A percentile compares a stretch with the other conserved stretches of the same genome.
These are phyloP conservation scores for Penicillium parvum DNA, from an alignment of 495 filamentous ascomycete genomes.

Conservation along the genomic window DNA sequence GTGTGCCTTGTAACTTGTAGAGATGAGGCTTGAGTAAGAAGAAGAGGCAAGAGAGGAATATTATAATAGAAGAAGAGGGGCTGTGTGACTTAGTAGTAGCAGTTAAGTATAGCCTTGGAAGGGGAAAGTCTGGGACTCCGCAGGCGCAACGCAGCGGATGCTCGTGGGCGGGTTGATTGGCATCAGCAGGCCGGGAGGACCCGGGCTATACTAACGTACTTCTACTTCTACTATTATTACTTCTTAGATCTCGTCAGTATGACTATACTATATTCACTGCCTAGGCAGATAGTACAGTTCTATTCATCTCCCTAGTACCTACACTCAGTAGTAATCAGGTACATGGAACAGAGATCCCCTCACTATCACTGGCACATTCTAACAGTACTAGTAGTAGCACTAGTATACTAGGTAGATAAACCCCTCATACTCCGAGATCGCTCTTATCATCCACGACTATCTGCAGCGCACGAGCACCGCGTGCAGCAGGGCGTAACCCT, in stretches of 20 bases:
- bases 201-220: constrained; percentile 5
- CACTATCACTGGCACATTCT: not conserved
- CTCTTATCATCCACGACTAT: too few relatives aligned
- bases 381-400: not conserved
- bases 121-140: constrained; percentile 19
- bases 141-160: constrained; percentile 12
- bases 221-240: not conserved
- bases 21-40: not conserved
- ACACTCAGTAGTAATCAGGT: too few relatives aligned
- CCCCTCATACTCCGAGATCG: not conserved
- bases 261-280: not conserved
- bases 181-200: constrained; percentile 18
- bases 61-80: not conserved
- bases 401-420: not conserved
- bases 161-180: constrained; percentile 27
- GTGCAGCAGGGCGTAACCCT: constrained; percentile 13
- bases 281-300: too few relatives aligned
- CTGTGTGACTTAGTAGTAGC: constrained; percentile 8
- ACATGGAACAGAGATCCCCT: too few relatives aligned
- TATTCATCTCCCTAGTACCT: too few relatives aligned
- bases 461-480: too few relatives aligned
- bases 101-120: constrained; percentile 10
- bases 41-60: not conserved
- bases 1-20: too few relatives aligned
- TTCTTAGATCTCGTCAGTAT: too few relatives aligned